These are phyloP conservation scores for Tranzscheliella williamsii DNA, from an alignment of 1,284 basidiomycete species.

Conservation along the genomic window DNA sequence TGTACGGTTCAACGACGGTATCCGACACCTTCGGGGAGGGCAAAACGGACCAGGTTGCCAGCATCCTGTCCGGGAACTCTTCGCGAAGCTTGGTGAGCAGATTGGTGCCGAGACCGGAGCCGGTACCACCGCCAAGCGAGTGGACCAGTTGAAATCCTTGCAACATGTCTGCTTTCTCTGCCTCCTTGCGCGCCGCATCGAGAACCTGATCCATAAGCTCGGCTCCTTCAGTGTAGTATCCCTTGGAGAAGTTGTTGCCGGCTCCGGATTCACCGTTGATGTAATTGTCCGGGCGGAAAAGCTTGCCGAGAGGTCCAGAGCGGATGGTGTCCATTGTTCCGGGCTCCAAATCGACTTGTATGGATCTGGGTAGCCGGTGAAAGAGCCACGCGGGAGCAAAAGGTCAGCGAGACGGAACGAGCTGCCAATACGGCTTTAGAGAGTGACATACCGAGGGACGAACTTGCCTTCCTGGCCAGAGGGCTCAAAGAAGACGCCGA, in stretches of 20 bases:
- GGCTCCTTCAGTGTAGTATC: constrained; percentile 66
- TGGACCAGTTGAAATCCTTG: constrained; percentile 94
- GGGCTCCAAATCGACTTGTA: constrained; percentile 83
- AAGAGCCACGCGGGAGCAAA: neutral
- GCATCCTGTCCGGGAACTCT: constrained; percentile 72
- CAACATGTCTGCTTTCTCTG: constrained; percentile 78
- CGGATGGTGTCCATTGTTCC: constrained; percentile 78
- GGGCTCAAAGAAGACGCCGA: constrained; percentile 60
- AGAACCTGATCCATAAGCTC: constrained; percentile 85
- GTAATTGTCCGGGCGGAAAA: constrained; percentile 87
- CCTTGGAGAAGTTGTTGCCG: constrained; percentile 92
- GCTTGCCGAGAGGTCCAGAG: constrained; percentile 70
- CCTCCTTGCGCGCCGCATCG: constrained; percentile 63
- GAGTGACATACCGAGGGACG: constrained; percentile 46
- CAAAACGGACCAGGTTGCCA: constrained; percentile 86
- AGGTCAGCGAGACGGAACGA: constrained; percentile 11
- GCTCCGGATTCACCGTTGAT: constrained; percentile 69
- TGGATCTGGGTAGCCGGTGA: constrained; percentile 76
- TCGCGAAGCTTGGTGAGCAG: constrained; percentile 60
- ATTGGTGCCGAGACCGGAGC: constrained; percentile 51
- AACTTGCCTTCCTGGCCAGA: constrained; percentile 55
- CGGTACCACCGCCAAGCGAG: constrained; percentile 82
- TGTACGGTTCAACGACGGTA: constrained; percentile 94
- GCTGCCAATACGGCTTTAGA: constrained; percentile 57
- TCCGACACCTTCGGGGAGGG: constrained; percentile 94